Evolutionary conservation across 441 rosid genomes (phyloP).

Genomic region (Erodium moschatum): DNA sequence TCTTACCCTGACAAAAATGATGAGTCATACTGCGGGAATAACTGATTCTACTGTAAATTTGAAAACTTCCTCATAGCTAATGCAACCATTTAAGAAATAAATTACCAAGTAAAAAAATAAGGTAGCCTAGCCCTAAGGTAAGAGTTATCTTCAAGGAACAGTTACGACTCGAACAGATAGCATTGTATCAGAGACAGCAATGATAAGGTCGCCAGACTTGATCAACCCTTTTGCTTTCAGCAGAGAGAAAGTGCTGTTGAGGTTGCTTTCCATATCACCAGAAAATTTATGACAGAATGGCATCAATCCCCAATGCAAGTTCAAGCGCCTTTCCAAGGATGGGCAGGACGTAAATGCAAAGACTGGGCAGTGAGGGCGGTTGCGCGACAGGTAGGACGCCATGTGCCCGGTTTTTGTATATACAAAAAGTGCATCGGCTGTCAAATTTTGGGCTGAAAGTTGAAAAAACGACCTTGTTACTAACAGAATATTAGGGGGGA

Average conservation of each 20-base stretch:
- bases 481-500: not conserved
- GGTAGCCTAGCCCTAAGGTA: not conserved
- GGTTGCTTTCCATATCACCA: slow-evolving; percentile 88
- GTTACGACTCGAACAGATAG: slow-evolving; percentile 94
- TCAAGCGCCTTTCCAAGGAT: slow-evolving; percentile 72
- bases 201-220: slow-evolving; percentile 88
- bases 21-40: not conserved
- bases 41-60: slow-evolving; percentile 7
- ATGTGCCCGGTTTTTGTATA: slow-evolving; percentile 85
- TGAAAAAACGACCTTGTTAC: not conserved
- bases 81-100: not conserved
- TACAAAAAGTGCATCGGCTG: slow-evolving; percentile 83
- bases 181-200: slow-evolving; percentile 89
- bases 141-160: slow-evolving; percentile 43
- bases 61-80: not conserved
- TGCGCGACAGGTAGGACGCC: slow-evolving; percentile 85
- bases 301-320: slow-evolving; percentile 93
- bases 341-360: slow-evolving; percentile 76
- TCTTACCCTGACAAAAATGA: slow-evolving; percentile 1
- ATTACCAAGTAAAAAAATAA: not conserved
- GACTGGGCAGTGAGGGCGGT: slow-evolving; percentile 96
- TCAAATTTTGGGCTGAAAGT: slow-evolving; percentile 79
- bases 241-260: slow-evolving; percentile 78
- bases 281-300: slow-evolving; percentile 88
- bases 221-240: slow-evolving; percentile 95